Base-by-base conservation (phyloP, 2,329 filamentous ascomycete species). In the Byssothecium circinans region DNA sequence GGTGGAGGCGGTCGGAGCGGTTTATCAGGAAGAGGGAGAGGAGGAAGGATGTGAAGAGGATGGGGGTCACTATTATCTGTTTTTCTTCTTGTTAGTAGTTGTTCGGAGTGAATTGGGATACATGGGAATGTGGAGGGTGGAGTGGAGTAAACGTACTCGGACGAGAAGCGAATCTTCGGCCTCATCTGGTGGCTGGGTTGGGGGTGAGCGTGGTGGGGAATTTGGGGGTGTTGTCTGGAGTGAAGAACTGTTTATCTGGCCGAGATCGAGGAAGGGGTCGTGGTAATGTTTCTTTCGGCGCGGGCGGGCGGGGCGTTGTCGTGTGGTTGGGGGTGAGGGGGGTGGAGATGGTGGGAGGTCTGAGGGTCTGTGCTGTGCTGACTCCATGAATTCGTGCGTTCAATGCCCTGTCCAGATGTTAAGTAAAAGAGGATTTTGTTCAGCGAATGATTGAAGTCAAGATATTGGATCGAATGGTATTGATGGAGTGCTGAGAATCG, bases 11-110 rank as follows among this genome's bases (percentile, higher is more conserved):
- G 17, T 32, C 38, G 36, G 33, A 76, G 41, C 78, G 72, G 71
- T 88, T 84, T 35, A 88, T 78, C 42, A 86, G 68, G 62, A 79
- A 76, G 37, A 88, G 79, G 2, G 85, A 87, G 54, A 87, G 37
- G 34, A 89, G 66, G 69, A 88, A 87, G 18, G 82, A 80, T 41
- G 82, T 73, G 64, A 87, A 81, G 54, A 83, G 76, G 52, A 88
- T 56, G 7, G 86, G 84, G 0, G 83, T 85, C 70, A 86, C 75
- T 56, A 88, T 51, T 49, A 75, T 59, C 71, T 71, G 42, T 46
- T 27, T 18, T 4, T 36, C 18, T 14, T n/a, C 5, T 32, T 32
- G 29, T 32, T 32, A 32, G 29, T n/a, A 39, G 12, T 39, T 39
- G 11, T 18, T 23, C 25, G 19, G 18, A 8, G 11, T 19, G 35